These are phyloP conservation scores for Lactuca saligna DNA, from an alignment of 129 eudicot genomes.

Conservation along the genomic window DNA sequence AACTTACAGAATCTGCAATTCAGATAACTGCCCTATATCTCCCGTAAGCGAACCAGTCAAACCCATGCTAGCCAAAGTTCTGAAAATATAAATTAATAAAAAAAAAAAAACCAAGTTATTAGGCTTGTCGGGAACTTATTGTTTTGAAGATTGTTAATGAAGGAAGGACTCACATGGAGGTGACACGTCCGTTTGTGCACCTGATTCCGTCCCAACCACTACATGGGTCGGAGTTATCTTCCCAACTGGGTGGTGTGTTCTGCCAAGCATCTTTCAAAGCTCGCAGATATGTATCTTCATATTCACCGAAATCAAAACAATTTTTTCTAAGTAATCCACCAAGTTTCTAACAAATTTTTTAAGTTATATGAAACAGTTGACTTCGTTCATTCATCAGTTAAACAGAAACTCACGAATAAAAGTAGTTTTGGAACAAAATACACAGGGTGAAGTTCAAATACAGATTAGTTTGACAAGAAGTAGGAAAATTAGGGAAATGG, in stretches of 20 bases:
- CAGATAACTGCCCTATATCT: slow-evolving; percentile 57
- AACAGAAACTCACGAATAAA: not conserved
- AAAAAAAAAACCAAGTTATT: not conserved
- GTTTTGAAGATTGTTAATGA: not conserved
- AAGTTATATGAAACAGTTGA: not conserved
- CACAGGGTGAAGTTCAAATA: not conserved
- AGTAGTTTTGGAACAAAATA: not conserved
- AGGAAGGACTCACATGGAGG: slow-evolving; percentile 43
- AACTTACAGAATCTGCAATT: slow-evolving; percentile 63
- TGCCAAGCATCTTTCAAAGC: slow-evolving; percentile 42
- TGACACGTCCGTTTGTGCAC: slow-evolving; percentile 43
- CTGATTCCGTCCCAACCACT: slow-evolving; percentile 57
- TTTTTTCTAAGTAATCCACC: not conserved
- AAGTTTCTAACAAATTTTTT: not conserved
- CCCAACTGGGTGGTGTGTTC: slow-evolving; percentile 59
- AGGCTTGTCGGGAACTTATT: no score
- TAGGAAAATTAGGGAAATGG: not conserved
- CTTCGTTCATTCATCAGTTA: not conserved
- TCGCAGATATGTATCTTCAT: slow-evolving; percentile 40
- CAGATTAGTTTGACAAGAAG: not conserved
- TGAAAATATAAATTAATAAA: slow-evolving; percentile 27
- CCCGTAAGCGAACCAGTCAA: slow-evolving; percentile 52
- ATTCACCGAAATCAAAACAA: slow-evolving; percentile 1
- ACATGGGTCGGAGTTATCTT: slow-evolving; percentile 50
- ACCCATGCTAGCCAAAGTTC: slow-evolving; percentile 60